These are phyloP conservation scores for Chlorella sorokiniana DNA, from an alignment of 139 green algal species.

Conservation along the genomic window DNA sequence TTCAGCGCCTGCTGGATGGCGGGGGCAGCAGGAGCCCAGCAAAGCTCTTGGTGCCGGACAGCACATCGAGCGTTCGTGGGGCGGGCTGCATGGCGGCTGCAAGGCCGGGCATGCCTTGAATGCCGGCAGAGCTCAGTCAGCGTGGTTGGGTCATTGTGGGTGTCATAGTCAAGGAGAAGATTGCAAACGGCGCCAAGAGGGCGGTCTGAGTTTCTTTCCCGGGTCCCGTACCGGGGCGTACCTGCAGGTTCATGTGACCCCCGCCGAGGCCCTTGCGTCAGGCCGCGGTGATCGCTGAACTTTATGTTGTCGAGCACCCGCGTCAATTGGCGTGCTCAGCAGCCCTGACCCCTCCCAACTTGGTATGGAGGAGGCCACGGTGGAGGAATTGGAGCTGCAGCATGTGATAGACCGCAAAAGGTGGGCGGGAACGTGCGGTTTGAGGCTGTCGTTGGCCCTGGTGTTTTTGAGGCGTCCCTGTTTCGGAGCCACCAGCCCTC, in stretches of 20 bases:
- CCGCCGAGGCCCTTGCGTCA: too few species aligned
- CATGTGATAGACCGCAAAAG: constrained; percentile 34
- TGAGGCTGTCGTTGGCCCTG: neutral
- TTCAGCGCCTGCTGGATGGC: constrained; percentile 55
- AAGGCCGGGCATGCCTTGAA: neutral
- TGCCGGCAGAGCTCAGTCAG: neutral
- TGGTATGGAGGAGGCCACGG: neutral
- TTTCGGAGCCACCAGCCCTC: neutral
- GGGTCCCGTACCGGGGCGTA: too few species aligned
- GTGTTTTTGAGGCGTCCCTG: too few species aligned
- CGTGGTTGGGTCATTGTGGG: neutral
- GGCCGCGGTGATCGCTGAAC: too few species aligned
- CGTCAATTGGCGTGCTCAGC: too few species aligned
- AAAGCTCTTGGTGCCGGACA: constrained; percentile 57
- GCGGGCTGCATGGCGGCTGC: constrained; percentile 9
- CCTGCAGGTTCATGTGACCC: too few species aligned
- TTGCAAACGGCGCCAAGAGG: too few species aligned
- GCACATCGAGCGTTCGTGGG: constrained; percentile 40
- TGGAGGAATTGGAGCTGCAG: constrained; percentile 35
- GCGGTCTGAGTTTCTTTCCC: neutral
- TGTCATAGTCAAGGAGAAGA: too few species aligned
- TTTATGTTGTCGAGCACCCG: too few species aligned
- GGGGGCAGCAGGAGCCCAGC: constrained; percentile 63
- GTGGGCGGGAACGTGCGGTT: neutral
- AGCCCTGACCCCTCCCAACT: too few species aligned